These are phyloP conservation scores for Backusella westeae DNA, from an alignment of 192 early-diverging fungal species.

Conservation along the genomic window DNA sequence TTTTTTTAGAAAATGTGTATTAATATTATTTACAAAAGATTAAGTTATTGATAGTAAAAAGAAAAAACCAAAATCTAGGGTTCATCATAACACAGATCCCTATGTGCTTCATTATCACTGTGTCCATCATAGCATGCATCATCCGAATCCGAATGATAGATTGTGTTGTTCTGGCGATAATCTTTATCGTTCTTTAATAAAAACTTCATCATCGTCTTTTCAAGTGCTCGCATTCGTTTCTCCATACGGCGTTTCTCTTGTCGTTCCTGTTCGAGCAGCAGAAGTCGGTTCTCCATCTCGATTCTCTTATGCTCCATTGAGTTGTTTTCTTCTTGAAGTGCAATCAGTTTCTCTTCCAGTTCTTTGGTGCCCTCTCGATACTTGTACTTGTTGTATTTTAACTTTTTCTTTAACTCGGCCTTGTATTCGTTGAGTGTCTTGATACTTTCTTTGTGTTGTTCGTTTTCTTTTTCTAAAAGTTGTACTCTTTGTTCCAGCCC, in stretches of 20 bases:
- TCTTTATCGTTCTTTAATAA: not conserved
- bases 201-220: not conserved
- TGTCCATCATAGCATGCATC: not conserved
- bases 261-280: not conserved
- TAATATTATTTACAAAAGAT: no score
- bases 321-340: not conserved
- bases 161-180: not conserved
- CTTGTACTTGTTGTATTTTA: not conserved
- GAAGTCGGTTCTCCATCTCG: not conserved
- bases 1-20: no score
- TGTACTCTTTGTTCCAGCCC: not conserved
- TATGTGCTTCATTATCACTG: not conserved
- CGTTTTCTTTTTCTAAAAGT: not conserved
- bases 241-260: not conserved
- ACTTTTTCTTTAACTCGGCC: not conserved
- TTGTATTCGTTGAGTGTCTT: not conserved
- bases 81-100: not conserved
- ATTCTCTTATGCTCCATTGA: not conserved
- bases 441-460: not conserved
- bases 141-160: not conserved
- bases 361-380: not conserved
- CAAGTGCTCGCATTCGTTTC: not conserved
- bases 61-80: not conserved
- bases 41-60: no score
- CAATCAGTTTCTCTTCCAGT: not conserved